phyloP scores from a whole-genome alignment of 768 basidiomycete genomes.

The Ramaria sp. region DNA sequence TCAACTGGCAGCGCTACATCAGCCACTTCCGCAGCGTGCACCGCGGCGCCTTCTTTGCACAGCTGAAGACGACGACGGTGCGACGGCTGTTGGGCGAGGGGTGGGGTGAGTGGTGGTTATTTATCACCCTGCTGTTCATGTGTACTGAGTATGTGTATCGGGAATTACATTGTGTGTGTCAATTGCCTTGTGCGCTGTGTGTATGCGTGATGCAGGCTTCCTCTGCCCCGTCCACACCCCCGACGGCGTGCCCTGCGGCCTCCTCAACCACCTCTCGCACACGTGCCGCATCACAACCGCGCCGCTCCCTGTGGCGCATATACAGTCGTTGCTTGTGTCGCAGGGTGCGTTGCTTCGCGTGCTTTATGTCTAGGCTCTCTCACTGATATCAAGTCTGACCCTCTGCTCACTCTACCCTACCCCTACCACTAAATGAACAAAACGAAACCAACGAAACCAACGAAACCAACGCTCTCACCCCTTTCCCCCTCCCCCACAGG shows the following conservation, averaged over 20 bases:
- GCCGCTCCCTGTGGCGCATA: conserved; percentile 61
- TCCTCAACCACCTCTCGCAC: conserved; percentile 92
- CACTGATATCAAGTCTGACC: too few relatives aligned
- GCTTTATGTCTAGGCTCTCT: too few relatives aligned
- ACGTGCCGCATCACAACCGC: conserved; percentile 85
- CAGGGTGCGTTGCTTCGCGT: conserved; percentile 31
- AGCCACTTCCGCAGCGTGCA: conserved; percentile 98
- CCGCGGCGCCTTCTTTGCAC: conserved; percentile 98
- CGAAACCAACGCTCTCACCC: too few relatives aligned
- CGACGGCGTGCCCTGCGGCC: conserved; percentile 94
- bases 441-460: too few relatives aligned
- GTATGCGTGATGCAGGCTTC: conserved; percentile 61
- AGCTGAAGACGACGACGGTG: conserved; percentile 95
- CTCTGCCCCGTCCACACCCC: conserved; percentile 98
- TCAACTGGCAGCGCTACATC: conserved; percentile 98
- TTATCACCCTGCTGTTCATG: background rate
- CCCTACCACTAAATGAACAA: too few relatives aligned
- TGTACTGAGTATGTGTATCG: background rate
- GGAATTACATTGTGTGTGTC: too few relatives aligned
- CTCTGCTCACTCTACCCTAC: too few relatives aligned
- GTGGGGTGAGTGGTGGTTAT: conserved; percentile 56
- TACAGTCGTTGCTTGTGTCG: conserved; percentile 70
- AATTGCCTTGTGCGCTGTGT: too few relatives aligned
- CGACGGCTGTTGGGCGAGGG: conserved; percentile 94
- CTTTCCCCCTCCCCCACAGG: conserved; percentile 24